Evolutionary conservation across 192 early-diverging fungal genomes (phyloP), one percentile per base, ranked within the genome.

Genomic region (Coemansia sp.): DNA sequence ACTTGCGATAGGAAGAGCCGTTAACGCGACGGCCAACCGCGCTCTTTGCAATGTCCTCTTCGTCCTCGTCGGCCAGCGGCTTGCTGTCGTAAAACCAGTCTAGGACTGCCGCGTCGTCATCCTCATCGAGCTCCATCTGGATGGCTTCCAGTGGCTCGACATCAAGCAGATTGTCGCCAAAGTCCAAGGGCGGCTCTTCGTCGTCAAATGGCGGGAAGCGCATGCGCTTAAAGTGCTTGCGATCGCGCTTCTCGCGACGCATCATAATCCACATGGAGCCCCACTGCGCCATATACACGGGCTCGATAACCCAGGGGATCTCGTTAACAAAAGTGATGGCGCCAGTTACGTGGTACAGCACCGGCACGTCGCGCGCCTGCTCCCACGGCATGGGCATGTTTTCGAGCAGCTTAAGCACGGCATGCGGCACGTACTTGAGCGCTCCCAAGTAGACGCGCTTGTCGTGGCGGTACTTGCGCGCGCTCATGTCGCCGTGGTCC

Each of bases 311-410:
- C 89, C 94, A 92, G 13, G 90, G 91, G n/a, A 95, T 91, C 73
- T 97, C 95, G 76, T 97, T 97, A 60, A 97, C 95, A 86, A 99
- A 98, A 0, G 98, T 97, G 65, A 99, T 98, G 29, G 98, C 98
- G 53, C 98, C 98, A 10, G 96, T 97, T 44, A 98, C 93, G 78
- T 99, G 98, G 83, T 99, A 99, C 31, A 98, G 86, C 22, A 97
- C 95, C 7, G 92, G 89, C 13, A 99, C 96, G 73, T 99, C 96
- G 74, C 96, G 91, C 70, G 94, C 92, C 71, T 98, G 96, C 85
- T 99, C 97, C 97, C 97, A 99, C 1, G 97, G 97, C 98, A 98
- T 98, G n/a, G 95, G 98, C 95, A 99, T 99, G 73, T 98, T 98
- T 76, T 99, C 96, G 70, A 99, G 76, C 68, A 99, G 88, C 80